phyloP scores from a whole-genome alignment of 176 grass and related monocot genomes.

The Aegilops longissima region DNA sequence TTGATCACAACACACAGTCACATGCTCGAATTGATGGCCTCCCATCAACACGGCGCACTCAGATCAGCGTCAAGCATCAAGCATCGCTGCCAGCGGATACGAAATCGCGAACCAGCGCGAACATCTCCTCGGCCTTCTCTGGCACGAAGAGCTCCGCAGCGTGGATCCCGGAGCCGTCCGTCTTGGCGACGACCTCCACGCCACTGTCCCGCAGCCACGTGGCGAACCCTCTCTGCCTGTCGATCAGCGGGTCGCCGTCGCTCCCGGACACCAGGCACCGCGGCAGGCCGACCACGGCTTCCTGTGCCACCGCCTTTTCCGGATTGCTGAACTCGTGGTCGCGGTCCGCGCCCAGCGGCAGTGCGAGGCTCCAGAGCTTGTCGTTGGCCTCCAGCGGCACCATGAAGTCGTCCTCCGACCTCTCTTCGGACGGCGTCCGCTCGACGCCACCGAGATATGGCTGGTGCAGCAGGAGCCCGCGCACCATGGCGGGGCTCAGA shows the following conservation, averaged over 20 bases:
- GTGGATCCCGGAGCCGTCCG: constrained; percentile 52
- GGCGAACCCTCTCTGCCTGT: constrained; percentile 60
- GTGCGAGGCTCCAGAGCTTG: constrained; percentile 67
- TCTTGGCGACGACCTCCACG: constrained; percentile 49
- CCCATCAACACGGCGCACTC: not conserved
- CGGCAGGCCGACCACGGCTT: constrained; percentile 10
- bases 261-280: constrained; percentile 57
- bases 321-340: constrained; percentile 88
- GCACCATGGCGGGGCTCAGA: constrained; percentile 21
- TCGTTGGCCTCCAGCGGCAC: constrained; percentile 71
- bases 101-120: constrained; percentile 55
- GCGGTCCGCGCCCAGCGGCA: constrained; percentile 46
- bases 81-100: constrained; percentile 22
- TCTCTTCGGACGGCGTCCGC: constrained; percentile 58
- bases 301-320: not conserved
- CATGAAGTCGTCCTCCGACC: constrained; percentile 56
- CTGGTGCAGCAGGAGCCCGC: constrained; percentile 69
- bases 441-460: constrained; percentile 76
- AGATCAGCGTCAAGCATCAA: constrained; percentile 20
- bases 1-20: not conserved
- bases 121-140: constrained; percentile 42
- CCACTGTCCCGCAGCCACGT: constrained; percentile 45
- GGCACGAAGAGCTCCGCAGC: constrained; percentile 66
- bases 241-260: constrained; percentile 67
- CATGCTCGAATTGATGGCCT: not conserved